phyloP scores from a whole-genome alignment of 2,329 filamentous ascomycete species.

The Elsinoe necatrix region DNA sequence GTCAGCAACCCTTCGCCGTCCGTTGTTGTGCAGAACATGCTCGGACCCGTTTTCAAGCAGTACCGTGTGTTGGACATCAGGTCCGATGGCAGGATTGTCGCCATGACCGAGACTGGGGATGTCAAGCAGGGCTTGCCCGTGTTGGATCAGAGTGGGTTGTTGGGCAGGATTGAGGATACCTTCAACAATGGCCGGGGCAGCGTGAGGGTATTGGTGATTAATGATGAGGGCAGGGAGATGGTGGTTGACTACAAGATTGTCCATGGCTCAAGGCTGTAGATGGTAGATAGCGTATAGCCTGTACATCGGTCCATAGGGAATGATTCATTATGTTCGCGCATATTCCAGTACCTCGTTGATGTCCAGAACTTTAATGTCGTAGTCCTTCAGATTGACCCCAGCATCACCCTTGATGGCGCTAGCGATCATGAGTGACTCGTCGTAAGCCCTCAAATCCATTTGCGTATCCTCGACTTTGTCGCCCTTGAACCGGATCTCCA shows the following conservation, averaged over 20 bases:
- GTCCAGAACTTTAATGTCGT: neutral
- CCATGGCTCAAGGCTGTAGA: conserved; percentile 62
- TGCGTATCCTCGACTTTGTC: conserved; percentile 43
- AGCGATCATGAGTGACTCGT: conserved; percentile 50
- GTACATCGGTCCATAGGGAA: conserved; percentile 1
- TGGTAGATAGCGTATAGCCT: conserved; percentile 3
- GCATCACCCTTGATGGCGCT: conserved; percentile 40
- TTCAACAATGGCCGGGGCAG: conserved; percentile 90
- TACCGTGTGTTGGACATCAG: conserved; percentile 98
- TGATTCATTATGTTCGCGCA: neutral
- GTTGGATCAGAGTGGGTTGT: conserved; percentile 89
- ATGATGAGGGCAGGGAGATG: conserved; percentile 85
- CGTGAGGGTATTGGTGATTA: conserved; percentile 92
- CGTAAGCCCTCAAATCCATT: conserved; percentile 51
- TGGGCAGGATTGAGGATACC: conserved; percentile 67
- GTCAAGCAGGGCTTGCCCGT: conserved; percentile 94
- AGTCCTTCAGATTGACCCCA: conserved; percentile 16
- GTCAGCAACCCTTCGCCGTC: conserved; percentile 94
- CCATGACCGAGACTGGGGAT: conserved; percentile 98
- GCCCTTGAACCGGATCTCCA: conserved; percentile 44
- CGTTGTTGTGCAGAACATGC: conserved; percentile 98
- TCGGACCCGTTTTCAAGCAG: conserved; percentile 99
- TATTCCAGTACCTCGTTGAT: conserved; percentile 15
- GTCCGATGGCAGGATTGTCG: conserved; percentile 70
- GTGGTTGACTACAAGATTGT: conserved; percentile 99